Conservation (phyloP, 345 rosid genomes). For the Raphanus raphanistrum region DNA sequence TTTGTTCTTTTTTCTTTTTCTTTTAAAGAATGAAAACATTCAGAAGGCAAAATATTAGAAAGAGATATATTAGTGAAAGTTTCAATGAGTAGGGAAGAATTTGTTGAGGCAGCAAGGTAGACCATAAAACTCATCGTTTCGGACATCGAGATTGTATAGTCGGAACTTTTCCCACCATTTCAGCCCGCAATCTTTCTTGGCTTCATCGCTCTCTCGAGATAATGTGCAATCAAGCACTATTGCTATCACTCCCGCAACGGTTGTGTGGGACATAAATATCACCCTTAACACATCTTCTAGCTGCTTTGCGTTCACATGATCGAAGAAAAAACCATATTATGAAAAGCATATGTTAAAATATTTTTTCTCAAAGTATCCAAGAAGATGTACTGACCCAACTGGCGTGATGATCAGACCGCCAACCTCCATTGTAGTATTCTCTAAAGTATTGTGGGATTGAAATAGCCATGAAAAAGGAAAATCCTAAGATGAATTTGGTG, state of each 20-base stretch:
- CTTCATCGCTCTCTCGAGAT: slow-evolving; percentile 43
- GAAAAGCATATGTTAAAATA: not conserved
- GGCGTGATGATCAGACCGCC: slow-evolving; percentile 34
- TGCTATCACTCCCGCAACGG: slow-evolving; percentile 55
- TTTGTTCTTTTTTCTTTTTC: too few species aligned
- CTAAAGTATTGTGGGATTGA: slow-evolving; percentile 62
- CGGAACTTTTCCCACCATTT: slow-evolving; percentile 74
- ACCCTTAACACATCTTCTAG: slow-evolving; percentile 48
- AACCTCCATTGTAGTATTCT: slow-evolving; percentile 49
- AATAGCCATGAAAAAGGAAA: slow-evolving; percentile 59
- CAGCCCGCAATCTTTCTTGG: slow-evolving; percentile 52
- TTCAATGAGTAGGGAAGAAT: slow-evolving; percentile 59
- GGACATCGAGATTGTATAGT: slow-evolving; percentile 52
- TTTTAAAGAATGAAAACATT: not conserved
- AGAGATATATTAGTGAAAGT: not conserved
- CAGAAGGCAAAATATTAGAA: not conserved
- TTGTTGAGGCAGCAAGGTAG: slow-evolving; percentile 59
- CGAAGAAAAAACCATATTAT: not conserved
- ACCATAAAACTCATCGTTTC: slow-evolving; percentile 74
- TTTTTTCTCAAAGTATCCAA: not conserved
- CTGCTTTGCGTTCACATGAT: slow-evolving; percentile 32
- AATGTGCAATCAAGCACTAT: slow-evolving; percentile 56
- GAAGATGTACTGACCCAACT: slow-evolving; percentile 43
- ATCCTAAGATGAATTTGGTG: slow-evolving; percentile 55
- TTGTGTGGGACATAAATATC: slow-evolving; percentile 65